Conservation (phyloP, 805 yeast species). For the Sporopachydermia lactativora region DNA sequence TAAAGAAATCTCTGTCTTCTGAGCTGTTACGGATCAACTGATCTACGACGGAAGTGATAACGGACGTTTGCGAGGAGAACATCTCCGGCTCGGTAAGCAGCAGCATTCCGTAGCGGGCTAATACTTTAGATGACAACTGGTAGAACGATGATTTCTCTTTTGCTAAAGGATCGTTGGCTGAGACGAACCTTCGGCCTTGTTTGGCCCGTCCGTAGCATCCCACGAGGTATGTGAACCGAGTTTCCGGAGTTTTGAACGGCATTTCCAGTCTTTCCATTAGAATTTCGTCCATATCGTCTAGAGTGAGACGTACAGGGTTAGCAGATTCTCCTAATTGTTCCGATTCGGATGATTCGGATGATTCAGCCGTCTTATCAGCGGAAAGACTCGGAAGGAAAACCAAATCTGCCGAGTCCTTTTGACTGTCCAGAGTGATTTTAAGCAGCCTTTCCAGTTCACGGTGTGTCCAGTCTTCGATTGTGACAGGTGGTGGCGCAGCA, state of each 20-base stretch:
- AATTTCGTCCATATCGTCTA: slow-evolving; percentile 26
- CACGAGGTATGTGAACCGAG: slow-evolving; percentile 34
- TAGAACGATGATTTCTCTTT: slow-evolving; percentile 25
- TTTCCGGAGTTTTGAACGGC: slow-evolving; percentile 23
- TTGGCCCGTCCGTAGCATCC: slow-evolving; percentile 28
- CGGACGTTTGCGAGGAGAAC: too few relatives aligned
- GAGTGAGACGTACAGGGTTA: not conserved
- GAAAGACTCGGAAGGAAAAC: not conserved
- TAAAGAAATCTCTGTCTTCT: not conserved
- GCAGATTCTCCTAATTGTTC: too few relatives aligned
- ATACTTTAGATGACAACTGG: slow-evolving; percentile 27
- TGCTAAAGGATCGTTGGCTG: slow-evolving; percentile 24
- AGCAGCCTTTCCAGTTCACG: not conserved
- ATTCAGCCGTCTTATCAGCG: not conserved
- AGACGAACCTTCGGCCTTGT: slow-evolving; percentile 24
- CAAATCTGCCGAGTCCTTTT: not conserved
- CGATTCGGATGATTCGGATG: too few relatives aligned
- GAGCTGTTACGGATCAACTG: not conserved
- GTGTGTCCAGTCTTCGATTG: not conserved
- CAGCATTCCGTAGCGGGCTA: slow-evolving; percentile 32
- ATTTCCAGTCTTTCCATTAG: slow-evolving; percentile 38
- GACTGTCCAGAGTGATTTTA: not conserved
- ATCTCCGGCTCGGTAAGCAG: slow-evolving; percentile 11
- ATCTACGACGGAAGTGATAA: slow-evolving; percentile 13
- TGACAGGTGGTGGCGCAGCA: too few relatives aligned